phyloP scores from a whole-genome alignment of 2,329 filamentous ascomycete species.

The Penicillium sp. region DNA sequence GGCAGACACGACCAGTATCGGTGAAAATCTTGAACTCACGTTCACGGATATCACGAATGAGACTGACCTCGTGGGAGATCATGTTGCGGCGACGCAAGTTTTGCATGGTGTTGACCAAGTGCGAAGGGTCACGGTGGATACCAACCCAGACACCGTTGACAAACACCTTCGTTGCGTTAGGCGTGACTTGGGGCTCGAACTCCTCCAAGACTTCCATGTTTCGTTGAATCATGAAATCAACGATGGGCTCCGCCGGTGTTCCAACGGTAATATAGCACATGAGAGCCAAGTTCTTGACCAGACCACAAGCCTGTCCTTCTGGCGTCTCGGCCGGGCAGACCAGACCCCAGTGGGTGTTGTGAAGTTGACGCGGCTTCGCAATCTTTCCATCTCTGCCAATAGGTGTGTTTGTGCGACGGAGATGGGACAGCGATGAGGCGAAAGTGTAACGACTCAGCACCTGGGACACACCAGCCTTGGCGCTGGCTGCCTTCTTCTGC shows the following conservation, averaged over 20 bases:
- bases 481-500: constrained; percentile 95
- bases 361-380: constrained; percentile 93
- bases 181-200: constrained; percentile 81
- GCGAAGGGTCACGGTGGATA: constrained; percentile 84
- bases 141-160: constrained; percentile 98
- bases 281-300: constrained; percentile 95
- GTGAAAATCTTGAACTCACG: constrained; percentile 99
- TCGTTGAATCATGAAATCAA: constrained; percentile 92
- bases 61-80: constrained; percentile 88
- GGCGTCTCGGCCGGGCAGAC: constrained; percentile 97
- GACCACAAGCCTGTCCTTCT: constrained; percentile 95
- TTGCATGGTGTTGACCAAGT: constrained; percentile 77
- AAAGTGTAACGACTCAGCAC: constrained; percentile 98
- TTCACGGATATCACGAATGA: constrained; percentile 94
- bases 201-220: constrained; percentile 98
- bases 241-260: constrained; percentile 83
- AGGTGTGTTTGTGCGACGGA: constrained; percentile 95
- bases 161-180: constrained; percentile 95
- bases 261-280: constrained; percentile 99
- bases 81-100: constrained; percentile 77
- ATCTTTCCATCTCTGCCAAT: constrained; percentile 98
- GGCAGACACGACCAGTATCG: constrained; percentile 91
- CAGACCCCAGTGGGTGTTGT: constrained; percentile 98
- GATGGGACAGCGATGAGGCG: constrained; percentile 91
- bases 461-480: constrained; percentile 95